A percentile compares a stretch with the other conserved stretches of the same genome.
Conservation (phyloP, 2,329 filamentous ascomycete genomes). For the Chlorencoelia australis region DNA sequence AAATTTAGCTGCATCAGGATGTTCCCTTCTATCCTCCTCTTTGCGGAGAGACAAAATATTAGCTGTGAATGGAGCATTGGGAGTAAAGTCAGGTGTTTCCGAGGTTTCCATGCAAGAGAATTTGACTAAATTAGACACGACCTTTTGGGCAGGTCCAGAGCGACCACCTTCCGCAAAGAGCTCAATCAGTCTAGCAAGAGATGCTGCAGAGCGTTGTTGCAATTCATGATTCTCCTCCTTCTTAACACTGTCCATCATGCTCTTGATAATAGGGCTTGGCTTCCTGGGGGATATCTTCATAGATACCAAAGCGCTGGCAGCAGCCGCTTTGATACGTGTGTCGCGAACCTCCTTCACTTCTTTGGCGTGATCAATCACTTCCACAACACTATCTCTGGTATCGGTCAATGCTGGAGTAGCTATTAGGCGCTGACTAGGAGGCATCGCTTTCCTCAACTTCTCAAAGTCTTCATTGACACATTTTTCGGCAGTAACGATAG, state of each 20-base stretch:
- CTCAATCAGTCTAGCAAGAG: conserved; percentile 76
- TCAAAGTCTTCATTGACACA: conserved; percentile 81
- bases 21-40: conserved; percentile 90
- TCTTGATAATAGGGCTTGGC: conserved; percentile 84
- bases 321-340: conserved; percentile 73
- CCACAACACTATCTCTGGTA: conserved; percentile 57
- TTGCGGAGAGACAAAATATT: conserved; percentile 90
- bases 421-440: conserved; percentile 78
- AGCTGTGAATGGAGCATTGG: conserved; percentile 67
- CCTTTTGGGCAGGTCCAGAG: conserved; percentile 82
- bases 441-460: conserved; percentile 76
- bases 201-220: conserved; percentile 75
- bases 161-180: conserved; percentile 74
- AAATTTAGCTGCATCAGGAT: conserved; percentile 82
- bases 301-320: conserved; percentile 81
- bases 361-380: conserved; percentile 71
- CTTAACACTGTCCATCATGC: conserved; percentile 97
- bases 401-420: conserved; percentile 71
- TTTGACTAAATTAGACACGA: conserved; percentile 90
- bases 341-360: conserved; percentile 73
- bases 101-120: conserved; percentile 97
- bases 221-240: conserved; percentile 84
- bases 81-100: conserved; percentile 89
- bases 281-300: conserved; percentile 86
- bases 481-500: conserved; percentile 76